These are phyloP conservation scores for Dryadomyces quercus-mongolicae DNA, from an alignment of 2,329 filamentous ascomycete genomes.

Conservation along the genomic window DNA sequence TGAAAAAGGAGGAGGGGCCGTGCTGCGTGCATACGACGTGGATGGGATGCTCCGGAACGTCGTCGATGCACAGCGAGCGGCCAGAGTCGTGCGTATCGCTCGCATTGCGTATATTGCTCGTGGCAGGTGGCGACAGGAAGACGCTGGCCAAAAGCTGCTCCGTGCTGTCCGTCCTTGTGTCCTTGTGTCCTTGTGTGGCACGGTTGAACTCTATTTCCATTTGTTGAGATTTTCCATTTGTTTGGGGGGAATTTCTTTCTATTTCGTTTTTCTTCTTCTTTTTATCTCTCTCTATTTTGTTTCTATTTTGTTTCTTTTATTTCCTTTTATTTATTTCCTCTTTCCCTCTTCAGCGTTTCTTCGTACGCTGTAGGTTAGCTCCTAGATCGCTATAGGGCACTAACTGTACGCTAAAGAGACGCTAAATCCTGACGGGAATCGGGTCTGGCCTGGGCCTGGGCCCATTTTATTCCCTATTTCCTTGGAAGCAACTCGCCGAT, in stretches of 20 bases:
- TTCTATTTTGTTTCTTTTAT: too few relatives aligned
- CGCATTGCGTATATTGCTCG: background rate
- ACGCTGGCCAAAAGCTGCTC: background rate
- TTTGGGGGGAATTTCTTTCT: too few relatives aligned
- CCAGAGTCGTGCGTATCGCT: background rate
- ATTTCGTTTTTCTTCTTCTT: too few relatives aligned
- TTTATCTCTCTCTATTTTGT: too few relatives aligned
- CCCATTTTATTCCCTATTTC: background rate
- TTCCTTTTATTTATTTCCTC: too few relatives aligned
- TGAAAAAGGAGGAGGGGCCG: background rate
- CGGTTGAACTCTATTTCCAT: too few relatives aligned
- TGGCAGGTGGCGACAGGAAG: background rate
- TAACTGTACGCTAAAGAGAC: background rate
- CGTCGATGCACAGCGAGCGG: too few relatives aligned
- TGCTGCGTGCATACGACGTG: background rate
- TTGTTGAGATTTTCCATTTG: too few relatives aligned
- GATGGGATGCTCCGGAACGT: too few relatives aligned
- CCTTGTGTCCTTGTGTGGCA: too few relatives aligned
- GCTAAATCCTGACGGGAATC: background rate
- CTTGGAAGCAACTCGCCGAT: background rate
- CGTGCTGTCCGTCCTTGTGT: background rate
- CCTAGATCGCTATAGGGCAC: background rate
- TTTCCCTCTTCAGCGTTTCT: too few relatives aligned
- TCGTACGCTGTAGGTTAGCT: too few relatives aligned
- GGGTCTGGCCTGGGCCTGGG: background rate